Conservation (phyloP, 306 rosid species). For the Cucurbita maxima region DNA sequence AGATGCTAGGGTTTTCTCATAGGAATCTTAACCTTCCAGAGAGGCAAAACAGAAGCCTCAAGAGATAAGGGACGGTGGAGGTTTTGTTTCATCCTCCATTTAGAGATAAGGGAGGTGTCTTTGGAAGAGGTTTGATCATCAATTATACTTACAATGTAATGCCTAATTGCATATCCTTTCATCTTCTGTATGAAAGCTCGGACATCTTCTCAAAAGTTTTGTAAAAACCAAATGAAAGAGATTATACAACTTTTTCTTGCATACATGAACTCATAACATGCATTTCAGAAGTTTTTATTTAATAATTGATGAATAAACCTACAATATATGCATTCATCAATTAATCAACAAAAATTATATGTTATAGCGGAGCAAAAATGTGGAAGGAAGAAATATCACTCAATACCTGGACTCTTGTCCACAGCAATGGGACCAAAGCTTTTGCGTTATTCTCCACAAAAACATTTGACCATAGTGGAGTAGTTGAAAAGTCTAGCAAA, state of each 20-base stretch:
- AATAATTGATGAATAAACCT: neutral
- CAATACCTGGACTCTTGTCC: slow-evolving; percentile 93
- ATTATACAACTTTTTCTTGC: neutral
- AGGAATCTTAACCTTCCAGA: no score
- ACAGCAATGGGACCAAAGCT: slow-evolving; percentile 94
- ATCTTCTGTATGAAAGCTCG: neutral
- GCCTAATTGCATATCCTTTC: no score
- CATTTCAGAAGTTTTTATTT: neutral
- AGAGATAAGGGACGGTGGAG: no score
- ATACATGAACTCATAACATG: neutral
- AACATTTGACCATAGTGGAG: slow-evolving; percentile 88
- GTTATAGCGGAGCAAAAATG: neutral
- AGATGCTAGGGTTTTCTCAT: no score
- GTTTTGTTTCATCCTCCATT: no score
- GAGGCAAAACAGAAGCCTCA: no score
- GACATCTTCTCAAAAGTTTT: neutral
- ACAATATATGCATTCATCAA: neutral
- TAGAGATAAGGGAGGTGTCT: no score
- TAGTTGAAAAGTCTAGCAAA: slow-evolving; percentile 86
- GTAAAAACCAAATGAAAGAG: neutral
- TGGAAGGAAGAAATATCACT: neutral
- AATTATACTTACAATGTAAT: no score
- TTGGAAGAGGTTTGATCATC: no score
- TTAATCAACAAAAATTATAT: neutral
- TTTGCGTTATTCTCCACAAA: slow-evolving; percentile 91